Evolutionary conservation across 805 yeast species (phyloP).

Genomic region (Myxozyma neotropica): DNA sequence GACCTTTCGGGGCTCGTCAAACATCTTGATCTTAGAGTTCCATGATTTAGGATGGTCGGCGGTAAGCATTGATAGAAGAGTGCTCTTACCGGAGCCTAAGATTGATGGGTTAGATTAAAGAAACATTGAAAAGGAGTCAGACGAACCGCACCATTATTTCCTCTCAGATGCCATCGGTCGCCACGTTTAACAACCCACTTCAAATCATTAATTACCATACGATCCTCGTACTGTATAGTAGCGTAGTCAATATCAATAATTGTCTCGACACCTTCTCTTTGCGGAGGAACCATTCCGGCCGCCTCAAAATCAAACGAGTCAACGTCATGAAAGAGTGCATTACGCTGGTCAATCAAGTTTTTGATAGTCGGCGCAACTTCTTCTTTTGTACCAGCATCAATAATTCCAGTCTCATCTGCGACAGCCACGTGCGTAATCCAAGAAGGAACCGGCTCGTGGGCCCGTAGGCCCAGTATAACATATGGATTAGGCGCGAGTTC

Average conservation of each 20-base stretch:
- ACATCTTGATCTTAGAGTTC: slow-evolving; percentile 66
- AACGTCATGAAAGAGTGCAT: slow-evolving; percentile 8
- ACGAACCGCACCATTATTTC: slow-evolving; percentile 65
- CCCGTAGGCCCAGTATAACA: slow-evolving; percentile 72
- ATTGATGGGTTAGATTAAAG: background rate
- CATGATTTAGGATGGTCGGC: slow-evolving; percentile 98
- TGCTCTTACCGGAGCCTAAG: slow-evolving; percentile 73
- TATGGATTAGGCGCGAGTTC: slow-evolving; percentile 53
- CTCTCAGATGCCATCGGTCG: slow-evolving; percentile 85
- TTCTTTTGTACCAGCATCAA: slow-evolving; percentile 51
- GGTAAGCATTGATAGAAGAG: slow-evolving; percentile 77
- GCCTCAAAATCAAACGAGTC: slow-evolving; percentile 18
- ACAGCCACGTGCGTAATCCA: slow-evolving; percentile 79
- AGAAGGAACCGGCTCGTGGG: slow-evolving; percentile 72
- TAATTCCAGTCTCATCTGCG: slow-evolving; percentile 59
- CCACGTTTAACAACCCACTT: slow-evolving; percentile 69
- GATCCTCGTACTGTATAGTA: slow-evolving; percentile 65
- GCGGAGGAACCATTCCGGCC: slow-evolving; percentile 2
- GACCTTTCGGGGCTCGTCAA: slow-evolving; percentile 68
- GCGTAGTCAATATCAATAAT: slow-evolving; percentile 62
- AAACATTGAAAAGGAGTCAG: background rate
- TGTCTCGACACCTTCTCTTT: slow-evolving; percentile 15
- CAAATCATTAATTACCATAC: slow-evolving; percentile 60
- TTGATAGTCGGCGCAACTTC: slow-evolving; percentile 39
- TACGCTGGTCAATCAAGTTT: slow-evolving; percentile 20